A percentile compares a stretch with the other conserved stretches of the same genome.
phyloP scores from a whole-genome alignment of 2,329 filamentous ascomycete genomes.

The Fusarium sp. region DNA sequence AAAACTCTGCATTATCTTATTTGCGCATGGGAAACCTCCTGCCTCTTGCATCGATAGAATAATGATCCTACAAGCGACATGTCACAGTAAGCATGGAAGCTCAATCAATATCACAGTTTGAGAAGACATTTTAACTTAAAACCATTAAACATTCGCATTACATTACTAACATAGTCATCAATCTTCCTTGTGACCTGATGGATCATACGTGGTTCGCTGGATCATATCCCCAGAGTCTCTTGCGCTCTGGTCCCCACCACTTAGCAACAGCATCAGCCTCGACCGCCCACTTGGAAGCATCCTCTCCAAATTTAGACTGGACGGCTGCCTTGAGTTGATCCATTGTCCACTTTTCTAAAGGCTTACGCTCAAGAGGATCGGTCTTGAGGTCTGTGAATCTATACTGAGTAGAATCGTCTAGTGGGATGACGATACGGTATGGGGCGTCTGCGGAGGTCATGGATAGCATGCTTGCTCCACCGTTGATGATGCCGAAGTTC shows the following conservation, averaged over 20 bases:
- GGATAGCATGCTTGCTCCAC: constrained; percentile 53
- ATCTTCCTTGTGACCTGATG: constrained; percentile 19
- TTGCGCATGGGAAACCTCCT: no score
- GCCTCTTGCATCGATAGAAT: no score
- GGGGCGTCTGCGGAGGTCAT: constrained; percentile 53
- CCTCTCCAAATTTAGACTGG: constrained; percentile 31
- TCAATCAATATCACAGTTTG: not conserved
- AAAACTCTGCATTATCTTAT: no score
- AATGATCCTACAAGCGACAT: no score
- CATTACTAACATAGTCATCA: constrained; percentile 12
- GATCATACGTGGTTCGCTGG: constrained; percentile 28
- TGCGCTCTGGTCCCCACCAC: constrained; percentile 46
- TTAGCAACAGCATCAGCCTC: constrained; percentile 44
- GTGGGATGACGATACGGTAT: constrained; percentile 53
- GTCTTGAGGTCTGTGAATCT: constrained; percentile 52
- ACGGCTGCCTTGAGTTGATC: constrained; percentile 43
- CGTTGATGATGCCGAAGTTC: constrained; percentile 56
- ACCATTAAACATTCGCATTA: constrained; percentile 34
- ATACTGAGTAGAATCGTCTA: constrained; percentile 53
- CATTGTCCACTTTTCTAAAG: constrained; percentile 50
- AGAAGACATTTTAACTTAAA: not conserved
- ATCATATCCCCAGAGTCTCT: constrained; percentile 46
- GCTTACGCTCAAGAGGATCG: constrained; percentile 51
- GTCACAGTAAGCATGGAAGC: no score
- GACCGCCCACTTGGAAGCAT: constrained; percentile 50